These are phyloP conservation scores for Citrus maxima DNA, from an alignment of 345 rosid genomes.

Conservation along the genomic window DNA sequence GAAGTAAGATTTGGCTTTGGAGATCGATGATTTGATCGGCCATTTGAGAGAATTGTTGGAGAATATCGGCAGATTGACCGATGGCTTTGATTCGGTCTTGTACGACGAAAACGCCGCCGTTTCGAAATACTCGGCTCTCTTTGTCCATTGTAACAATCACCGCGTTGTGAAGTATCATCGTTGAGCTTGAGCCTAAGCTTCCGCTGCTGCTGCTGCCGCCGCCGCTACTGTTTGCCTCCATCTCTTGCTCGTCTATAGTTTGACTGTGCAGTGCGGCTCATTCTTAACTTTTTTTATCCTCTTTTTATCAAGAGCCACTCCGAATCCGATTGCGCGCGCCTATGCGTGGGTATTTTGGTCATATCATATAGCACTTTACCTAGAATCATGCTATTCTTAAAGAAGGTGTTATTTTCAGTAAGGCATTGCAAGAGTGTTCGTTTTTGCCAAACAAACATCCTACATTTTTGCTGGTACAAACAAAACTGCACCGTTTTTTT, in stretches of 20 bases:
- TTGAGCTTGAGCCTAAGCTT: neutral
- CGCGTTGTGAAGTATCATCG: constrained; percentile 44
- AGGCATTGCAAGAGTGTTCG: too few species aligned
- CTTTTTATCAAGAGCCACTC: neutral
- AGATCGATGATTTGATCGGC: constrained; percentile 46
- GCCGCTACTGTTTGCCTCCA: constrained; percentile 26
- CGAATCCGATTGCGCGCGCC: too few species aligned
- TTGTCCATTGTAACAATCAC: constrained; percentile 55
- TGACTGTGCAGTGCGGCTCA: neutral
- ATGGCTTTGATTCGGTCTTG: constrained; percentile 48
- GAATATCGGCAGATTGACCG: constrained; percentile 50
- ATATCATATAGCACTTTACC: too few species aligned
- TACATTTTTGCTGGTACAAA: too few species aligned
- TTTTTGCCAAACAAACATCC: too few species aligned
- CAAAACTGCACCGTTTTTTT: too few species aligned
- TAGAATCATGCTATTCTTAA: too few species aligned
- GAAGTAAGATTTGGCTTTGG: constrained; percentile 54
- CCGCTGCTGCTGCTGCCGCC: neutral
- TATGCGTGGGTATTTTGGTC: too few species aligned
- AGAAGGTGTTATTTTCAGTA: too few species aligned
- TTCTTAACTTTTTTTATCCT: neutral
- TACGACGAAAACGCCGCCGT: constrained; percentile 48
- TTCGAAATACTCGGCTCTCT: constrained; percentile 35
- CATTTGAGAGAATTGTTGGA: constrained; percentile 31
- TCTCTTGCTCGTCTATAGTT: neutral